Percentiles rank a stretch among this genome's conserved stretches.
Conservation (phyloP, 2,329 filamentous ascomycete species). For the Orbilia javanica region DNA sequence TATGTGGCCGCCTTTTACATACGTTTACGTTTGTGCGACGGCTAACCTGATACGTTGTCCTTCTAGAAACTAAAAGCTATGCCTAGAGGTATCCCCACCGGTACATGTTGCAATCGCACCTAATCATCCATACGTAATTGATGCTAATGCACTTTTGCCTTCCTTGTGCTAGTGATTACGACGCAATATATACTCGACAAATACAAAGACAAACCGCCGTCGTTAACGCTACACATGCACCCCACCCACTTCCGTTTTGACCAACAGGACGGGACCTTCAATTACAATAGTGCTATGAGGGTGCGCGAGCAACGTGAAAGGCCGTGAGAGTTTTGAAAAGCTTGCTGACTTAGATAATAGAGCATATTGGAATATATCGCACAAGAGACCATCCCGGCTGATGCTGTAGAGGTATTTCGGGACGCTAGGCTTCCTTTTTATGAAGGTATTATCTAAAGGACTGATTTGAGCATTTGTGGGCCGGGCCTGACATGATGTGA, state of each 20-base stretch:
- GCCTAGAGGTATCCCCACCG: conserved; percentile 58
- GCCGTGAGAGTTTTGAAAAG: not conserved
- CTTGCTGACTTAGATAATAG: conserved; percentile 45
- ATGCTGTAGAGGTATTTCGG: conserved; percentile 83
- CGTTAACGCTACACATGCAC: conserved; percentile 87
- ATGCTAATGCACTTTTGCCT: conserved; percentile 55
- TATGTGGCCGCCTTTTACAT: conserved; percentile 10
- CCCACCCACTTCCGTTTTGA: conserved; percentile 91
- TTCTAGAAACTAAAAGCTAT: conserved; percentile 58
- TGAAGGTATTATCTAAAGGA: conserved; percentile 72
- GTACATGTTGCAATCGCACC: conserved; percentile 55
- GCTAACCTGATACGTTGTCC: conserved; percentile 20
- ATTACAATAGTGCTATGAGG: conserved; percentile 92
- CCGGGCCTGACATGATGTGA: conserved; percentile 19
- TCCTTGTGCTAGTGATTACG: conserved; percentile 73
- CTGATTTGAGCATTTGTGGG: conserved; percentile 7
- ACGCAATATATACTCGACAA: conserved; percentile 85
- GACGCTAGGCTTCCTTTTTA: conserved; percentile 83
- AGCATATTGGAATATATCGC: conserved; percentile 80
- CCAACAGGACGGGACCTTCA: conserved; percentile 90
- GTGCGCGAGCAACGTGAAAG: conserved; percentile 54
- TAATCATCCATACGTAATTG: conserved; percentile 27
- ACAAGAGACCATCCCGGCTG: conserved; percentile 84
- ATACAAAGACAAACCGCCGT: conserved; percentile 79
- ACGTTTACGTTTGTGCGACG: conserved; percentile 5